Base-by-base conservation (phyloP, 2,329 filamentous ascomycete genomes). In the Fonsecaea nubica region DNA sequence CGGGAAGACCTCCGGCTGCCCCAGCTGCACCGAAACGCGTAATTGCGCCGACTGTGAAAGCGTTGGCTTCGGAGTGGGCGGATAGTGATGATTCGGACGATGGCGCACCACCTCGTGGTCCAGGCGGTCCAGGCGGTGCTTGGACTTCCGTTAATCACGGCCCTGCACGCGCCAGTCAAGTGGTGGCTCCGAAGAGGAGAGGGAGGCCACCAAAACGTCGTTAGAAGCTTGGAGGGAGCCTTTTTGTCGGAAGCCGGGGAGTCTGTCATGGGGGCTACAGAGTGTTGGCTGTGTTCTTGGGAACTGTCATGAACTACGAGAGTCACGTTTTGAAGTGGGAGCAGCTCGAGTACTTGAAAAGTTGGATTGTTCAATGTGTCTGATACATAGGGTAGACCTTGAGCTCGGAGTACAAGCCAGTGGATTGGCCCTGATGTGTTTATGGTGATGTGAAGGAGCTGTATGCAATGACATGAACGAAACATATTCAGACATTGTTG, bases 11-110 rank as follows among this genome's bases (percentile, higher is more conserved):
- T 21, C 35, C 38, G 2, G 0, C 35, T 6, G 33, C 38, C 4
- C 40, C 9, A 13, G n/a, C 18, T 12, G 18, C 15, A 38, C 53
- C 53, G 45, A 58, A 58, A 3, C 18, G 35, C 1, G 15, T 32
- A 10, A 33, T 54, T n/a, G 21, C 58, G 5, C 50, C 53, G 18
- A 40, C 45, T 4, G 60, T 53, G n/a, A 71, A 69, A 50, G 70
- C 64, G 4, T 69, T 67, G 2, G 62, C 63, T n/a, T 57, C 61
- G 18, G 70, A 62, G n/a, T 72, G 70, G 70, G 61, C 52, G 4
- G 69, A 72, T 30, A 71, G 69, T 64, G 70, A 71, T 25, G 62
- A 66, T 45, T 69, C 67, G 13, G 67, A 68, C 32, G 63, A 71
- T 9, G 63, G 52, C 30, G 48, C 38, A 21, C 38, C 48, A 30